Evolutionary conservation across 257 asterid genomes (phyloP).

Genomic region (Penstemon davidsonii): DNA sequence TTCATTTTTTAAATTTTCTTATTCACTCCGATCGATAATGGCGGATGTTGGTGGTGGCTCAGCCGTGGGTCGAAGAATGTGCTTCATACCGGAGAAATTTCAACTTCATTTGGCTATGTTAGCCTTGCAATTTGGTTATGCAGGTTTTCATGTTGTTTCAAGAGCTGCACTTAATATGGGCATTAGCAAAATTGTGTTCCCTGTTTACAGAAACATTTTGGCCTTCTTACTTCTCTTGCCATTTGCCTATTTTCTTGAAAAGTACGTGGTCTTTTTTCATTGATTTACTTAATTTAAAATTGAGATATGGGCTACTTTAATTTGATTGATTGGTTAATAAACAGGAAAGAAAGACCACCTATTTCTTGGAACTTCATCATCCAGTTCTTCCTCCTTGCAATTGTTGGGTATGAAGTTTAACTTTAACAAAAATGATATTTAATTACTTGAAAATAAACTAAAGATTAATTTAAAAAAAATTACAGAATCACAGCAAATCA

Average conservation of each 20-base stretch:
- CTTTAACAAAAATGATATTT: background rate
- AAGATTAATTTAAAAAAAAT: background rate
- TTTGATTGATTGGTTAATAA: slow-evolving; percentile 7
- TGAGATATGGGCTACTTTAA: background rate
- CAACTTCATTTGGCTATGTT: slow-evolving; percentile 91
- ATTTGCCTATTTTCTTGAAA: slow-evolving; percentile 93
- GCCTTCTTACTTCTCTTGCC: slow-evolving; percentile 90
- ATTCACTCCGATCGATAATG: slow-evolving; percentile 34
- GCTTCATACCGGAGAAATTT: slow-evolving; percentile 74
- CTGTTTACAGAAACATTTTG: slow-evolving; percentile 88
- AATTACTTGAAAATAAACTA: background rate
- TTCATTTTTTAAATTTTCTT: background rate
- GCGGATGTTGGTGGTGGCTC: slow-evolving; percentile 60
- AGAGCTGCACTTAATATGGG: slow-evolving; percentile 98
- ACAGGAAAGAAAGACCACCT: slow-evolving; percentile 95
- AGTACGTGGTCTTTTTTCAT: slow-evolving; percentile 35
- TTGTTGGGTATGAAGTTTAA: slow-evolving; percentile 64
- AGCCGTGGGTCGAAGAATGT: slow-evolving; percentile 46
- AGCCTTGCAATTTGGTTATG: slow-evolving; percentile 90
- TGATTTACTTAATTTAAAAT: background rate
- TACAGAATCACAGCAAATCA: slow-evolving; percentile 93
- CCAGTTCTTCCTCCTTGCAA: slow-evolving; percentile 91
- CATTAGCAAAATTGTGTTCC: slow-evolving; percentile 94
- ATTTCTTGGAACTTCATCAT: slow-evolving; percentile 59
- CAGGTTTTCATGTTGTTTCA: slow-evolving; percentile 96